phyloP scores from a whole-genome alignment of 2,329 filamentous ascomycete genomes.

The Podosphaera xanthii region DNA sequence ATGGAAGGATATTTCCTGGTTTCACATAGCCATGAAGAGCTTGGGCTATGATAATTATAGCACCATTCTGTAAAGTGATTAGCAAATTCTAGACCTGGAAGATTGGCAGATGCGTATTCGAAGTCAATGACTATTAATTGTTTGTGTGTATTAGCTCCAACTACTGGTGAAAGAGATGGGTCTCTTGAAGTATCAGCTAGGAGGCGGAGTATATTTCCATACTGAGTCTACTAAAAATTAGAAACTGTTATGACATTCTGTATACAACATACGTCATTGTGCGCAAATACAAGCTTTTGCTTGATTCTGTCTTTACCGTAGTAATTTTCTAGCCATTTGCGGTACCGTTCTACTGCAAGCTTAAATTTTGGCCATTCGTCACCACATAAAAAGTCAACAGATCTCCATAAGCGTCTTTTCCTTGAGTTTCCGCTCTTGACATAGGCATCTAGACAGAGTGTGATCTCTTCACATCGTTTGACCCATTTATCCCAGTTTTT shows the following conservation, averaged over 20 bases:
- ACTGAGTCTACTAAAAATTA: slow-evolving; percentile 50
- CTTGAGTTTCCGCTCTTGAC: slow-evolving; percentile 14
- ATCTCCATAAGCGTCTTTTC: slow-evolving; percentile 33
- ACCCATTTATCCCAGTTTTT: slow-evolving; percentile 66
- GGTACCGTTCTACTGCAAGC: slow-evolving; percentile 52
- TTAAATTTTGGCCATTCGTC: slow-evolving; percentile 64
- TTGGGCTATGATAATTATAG: slow-evolving; percentile 78
- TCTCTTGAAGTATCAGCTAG: slow-evolving; percentile 29
- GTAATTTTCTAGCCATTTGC: slow-evolving; percentile 44
- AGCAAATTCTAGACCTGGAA: slow-evolving; percentile 71
- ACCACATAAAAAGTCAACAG: slow-evolving; percentile 57
- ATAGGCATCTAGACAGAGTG: slow-evolving; percentile 25
- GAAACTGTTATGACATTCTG: background rate
- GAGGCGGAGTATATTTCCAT: slow-evolving; percentile 79
- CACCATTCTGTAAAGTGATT: slow-evolving; percentile 98
- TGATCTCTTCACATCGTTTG: slow-evolving; percentile 31
- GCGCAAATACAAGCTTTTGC: slow-evolving; percentile 70
- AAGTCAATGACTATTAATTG: slow-evolving; percentile 96
- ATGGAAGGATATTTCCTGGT: slow-evolving; percentile 47
- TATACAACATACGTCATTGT: slow-evolving; percentile 57
- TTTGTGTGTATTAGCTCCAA: slow-evolving; percentile 82
- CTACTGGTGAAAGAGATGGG: slow-evolving; percentile 42
- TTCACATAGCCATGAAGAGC: slow-evolving; percentile 42
- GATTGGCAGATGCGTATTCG: slow-evolving; percentile 83
- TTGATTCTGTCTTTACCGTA: slow-evolving; percentile 47